Percentiles rank a stretch among this genome's conserved stretches.
phyloP scores from a whole-genome alignment of 2,329 filamentous ascomycete species.

The Neonectria sp. region DNA sequence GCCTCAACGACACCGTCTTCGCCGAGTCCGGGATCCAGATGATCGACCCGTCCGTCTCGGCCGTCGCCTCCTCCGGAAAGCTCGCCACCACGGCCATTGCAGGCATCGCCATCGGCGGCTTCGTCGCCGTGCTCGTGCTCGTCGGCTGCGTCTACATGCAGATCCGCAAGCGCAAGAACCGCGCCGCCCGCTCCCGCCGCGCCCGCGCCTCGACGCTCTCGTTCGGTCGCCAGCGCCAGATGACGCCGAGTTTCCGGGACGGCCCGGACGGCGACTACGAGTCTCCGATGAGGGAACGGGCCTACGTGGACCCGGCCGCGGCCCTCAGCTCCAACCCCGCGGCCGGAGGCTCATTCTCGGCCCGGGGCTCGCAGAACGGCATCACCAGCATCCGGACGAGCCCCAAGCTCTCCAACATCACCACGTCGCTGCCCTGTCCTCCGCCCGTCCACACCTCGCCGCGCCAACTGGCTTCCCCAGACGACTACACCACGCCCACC shows the following conservation, averaged over 20 bases:
- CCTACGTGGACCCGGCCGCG: constrained; percentile 28
- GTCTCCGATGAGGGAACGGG: constrained; percentile 39
- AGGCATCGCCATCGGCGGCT: constrained; percentile 59
- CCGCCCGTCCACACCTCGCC: constrained; percentile 35
- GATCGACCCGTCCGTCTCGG: constrained; percentile 51
- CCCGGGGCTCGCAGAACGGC: constrained; percentile 28
- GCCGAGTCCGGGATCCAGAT: constrained; percentile 51
- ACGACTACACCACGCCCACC: constrained; percentile 49
- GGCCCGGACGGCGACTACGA: constrained; percentile 19
- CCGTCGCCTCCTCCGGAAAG: constrained; percentile 17
- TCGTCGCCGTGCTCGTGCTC: constrained; percentile 56
- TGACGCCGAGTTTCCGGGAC: constrained; percentile 43
- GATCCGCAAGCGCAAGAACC: constrained; percentile 61
- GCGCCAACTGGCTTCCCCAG: constrained; percentile 27
- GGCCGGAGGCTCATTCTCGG: neutral
- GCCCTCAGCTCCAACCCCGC: constrained; percentile 35
- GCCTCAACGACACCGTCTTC: constrained; percentile 64
- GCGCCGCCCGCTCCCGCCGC: constrained; percentile 27
- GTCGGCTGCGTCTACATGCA: constrained; percentile 61
- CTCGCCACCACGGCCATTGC: constrained; percentile 59
- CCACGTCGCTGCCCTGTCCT: constrained; percentile 40
- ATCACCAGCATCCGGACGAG: constrained; percentile 15
- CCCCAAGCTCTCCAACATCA: constrained; percentile 37
- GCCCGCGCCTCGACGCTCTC: constrained; percentile 60
- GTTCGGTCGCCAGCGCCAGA: constrained; percentile 65